These are phyloP conservation scores for Rubroboletus pulcherrimus DNA, from an alignment of 768 basidiomycete genomes.

Conservation along the genomic window DNA sequence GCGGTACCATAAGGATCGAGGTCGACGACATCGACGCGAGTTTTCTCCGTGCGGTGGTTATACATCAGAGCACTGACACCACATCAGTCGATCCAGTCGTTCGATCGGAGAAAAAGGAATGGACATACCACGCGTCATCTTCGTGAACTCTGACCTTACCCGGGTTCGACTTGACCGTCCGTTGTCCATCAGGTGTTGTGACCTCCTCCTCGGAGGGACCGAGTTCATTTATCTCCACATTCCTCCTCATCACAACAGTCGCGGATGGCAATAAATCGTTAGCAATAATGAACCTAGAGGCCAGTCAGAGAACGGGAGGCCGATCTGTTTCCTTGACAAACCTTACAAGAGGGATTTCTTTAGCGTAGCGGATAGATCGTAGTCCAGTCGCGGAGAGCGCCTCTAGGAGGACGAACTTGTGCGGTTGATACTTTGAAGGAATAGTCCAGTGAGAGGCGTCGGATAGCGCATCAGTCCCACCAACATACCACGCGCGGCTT, in stretches of 20 bases:
- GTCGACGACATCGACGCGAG: conserved; percentile 91
- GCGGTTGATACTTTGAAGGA: conserved; percentile 45
- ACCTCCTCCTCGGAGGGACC: conserved; percentile 32
- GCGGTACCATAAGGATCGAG: conserved; percentile 98
- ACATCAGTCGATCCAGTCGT: neutral
- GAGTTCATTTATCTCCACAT: conserved; percentile 79
- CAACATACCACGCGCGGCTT: conserved; percentile 26
- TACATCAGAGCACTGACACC: conserved; percentile 80
- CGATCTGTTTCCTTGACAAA: conserved; percentile 34
- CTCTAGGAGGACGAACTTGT: conserved; percentile 80
- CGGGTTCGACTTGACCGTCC: conserved; percentile 15
- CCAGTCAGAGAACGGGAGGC: conserved; percentile 6
- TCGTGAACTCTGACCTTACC: conserved; percentile 80
- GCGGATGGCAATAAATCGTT: conserved; percentile 89
- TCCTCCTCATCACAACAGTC: conserved; percentile 79
- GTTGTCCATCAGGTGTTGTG: conserved; percentile 8
- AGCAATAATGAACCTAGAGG: conserved; percentile 87
- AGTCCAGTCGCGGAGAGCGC: conserved; percentile 95
- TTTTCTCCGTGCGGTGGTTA: conserved; percentile 66
- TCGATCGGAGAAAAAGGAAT: neutral
- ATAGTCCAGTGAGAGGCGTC: conserved; percentile 1
- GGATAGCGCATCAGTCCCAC: neutral
- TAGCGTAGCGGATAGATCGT: conserved; percentile 93
- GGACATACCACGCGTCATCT: conserved; percentile 85
- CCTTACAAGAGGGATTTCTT: conserved; percentile 92